A percentile compares a stretch with the other conserved stretches of the same genome.
Conservation (phyloP, 2,329 filamentous ascomycete genomes). For the Fusarium miscanthi region DNA sequence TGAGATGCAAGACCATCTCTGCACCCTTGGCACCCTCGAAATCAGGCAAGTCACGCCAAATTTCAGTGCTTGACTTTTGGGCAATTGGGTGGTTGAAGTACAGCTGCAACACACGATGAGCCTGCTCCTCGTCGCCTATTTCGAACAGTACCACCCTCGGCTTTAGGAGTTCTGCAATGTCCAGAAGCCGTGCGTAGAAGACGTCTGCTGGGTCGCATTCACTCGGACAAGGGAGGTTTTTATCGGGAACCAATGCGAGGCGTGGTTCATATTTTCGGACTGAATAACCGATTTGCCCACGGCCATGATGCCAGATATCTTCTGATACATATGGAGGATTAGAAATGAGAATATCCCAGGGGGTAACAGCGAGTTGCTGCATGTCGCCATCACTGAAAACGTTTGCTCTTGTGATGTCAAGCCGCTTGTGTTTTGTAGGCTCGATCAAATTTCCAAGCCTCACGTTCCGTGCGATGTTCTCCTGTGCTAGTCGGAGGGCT, state of each 20-base stretch:
- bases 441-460: constrained; percentile 39
- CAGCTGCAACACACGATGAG: constrained; percentile 68
- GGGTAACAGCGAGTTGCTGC: constrained; percentile 30
- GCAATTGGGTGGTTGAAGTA: constrained; percentile 49
- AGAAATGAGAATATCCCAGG: constrained; percentile 77
- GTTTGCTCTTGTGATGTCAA: constrained; percentile 61
- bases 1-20: constrained; percentile 39
- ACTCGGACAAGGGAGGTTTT: constrained; percentile 44
- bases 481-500: constrained; percentile 73
- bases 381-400: constrained; percentile 60
- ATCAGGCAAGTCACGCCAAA: constrained; percentile 78
- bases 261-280: constrained; percentile 86
- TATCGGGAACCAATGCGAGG: constrained; percentile 75
- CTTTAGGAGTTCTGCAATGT: constrained; percentile 60
- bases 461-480: constrained; percentile 70
- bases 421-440: constrained; percentile 33
- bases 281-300: constrained; percentile 69
- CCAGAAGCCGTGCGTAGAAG: constrained; percentile 76
- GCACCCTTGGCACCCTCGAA: constrained; percentile 47
- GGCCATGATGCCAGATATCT: constrained; percentile 52
- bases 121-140: constrained; percentile 77
- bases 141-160: constrained; percentile 74
- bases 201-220: constrained; percentile 58
- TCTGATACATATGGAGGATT: constrained; percentile 93
- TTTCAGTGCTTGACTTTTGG: constrained; percentile 60